Evolutionary conservation across 2,329 filamentous ascomycete species (phyloP), one percentile per base, ranked within the genome.

Genomic region (Xylaria polymorpha): DNA sequence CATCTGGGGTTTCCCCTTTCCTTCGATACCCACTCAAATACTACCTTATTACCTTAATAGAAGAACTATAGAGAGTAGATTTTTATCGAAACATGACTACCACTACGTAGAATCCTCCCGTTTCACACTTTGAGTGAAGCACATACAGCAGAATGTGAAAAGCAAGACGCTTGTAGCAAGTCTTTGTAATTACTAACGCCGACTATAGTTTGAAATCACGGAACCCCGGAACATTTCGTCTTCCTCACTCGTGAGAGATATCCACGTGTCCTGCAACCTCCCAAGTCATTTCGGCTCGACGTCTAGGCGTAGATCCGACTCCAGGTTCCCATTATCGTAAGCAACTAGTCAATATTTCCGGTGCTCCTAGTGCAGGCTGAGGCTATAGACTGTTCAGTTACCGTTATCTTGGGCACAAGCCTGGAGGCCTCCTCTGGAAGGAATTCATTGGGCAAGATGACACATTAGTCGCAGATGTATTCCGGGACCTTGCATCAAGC

Each of bases 1-100:
- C 25, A 39, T 46, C 50, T 56, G 29, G 53, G 35, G 37, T 53
- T 67, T 61, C 66, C 57, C 66, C 66, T 64, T 68, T 67, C 55
- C 43, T 48, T 43, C 8, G 32, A 51, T 51, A 39, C 22, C 66
- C 66, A 68, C 56, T 51, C 61, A 20, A 43, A 68, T 65, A 35
- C 57, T 43, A 67, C 61, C 60, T 59, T 65, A 35, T 50, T 43
- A 67, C 61, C 60, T 59, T 64, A 59, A 41, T 1, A 39, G 66
- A 44, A 20, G 50, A 51, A 44, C 20, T 65, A 68, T 64, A 68
- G 56, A 61, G 56, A 61, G 66, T 65, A 53, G 43, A 46, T 50
- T 65, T 58, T 32, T 32, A 48, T 44, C 43, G 37, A 46, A 63
- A 53, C n/a, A 14, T 53, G 35, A 35, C 44, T 64, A 50, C 35